Evolutionary conservation across 495 filamentous ascomycete genomes (phyloP).

Genomic region (Penicillium turbatum): DNA sequence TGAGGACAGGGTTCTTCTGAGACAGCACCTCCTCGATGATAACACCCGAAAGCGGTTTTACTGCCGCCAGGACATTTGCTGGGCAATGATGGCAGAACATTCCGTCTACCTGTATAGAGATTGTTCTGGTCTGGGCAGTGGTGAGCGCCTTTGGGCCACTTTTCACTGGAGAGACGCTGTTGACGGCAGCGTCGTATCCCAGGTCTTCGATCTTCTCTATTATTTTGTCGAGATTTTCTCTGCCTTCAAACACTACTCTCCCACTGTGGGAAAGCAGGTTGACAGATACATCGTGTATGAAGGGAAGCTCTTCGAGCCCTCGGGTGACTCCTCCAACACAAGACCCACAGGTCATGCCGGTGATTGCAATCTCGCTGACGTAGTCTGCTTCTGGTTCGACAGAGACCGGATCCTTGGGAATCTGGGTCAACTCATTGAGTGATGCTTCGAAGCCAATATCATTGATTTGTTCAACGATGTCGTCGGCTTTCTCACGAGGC

Average conservation of each 20-base stretch:
- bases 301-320: slow-evolving; percentile 58
- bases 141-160: slow-evolving; percentile 6
- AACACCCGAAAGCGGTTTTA: slow-evolving; percentile 51
- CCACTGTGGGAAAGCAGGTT: slow-evolving; percentile 73
- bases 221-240: slow-evolving; percentile 53
- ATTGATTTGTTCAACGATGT: slow-evolving; percentile 47
- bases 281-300: slow-evolving; percentile 59
- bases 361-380: slow-evolving; percentile 63
- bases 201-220: slow-evolving; percentile 70
- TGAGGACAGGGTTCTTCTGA: slow-evolving; percentile 59
- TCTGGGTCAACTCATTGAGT: slow-evolving; percentile 38
- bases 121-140: slow-evolving; percentile 44
- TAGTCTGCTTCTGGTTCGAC: slow-evolving; percentile 15
- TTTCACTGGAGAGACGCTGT: slow-evolving; percentile 22
- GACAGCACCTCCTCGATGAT: slow-evolving; percentile 48
- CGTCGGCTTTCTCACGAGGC: slow-evolving; percentile 36
- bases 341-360: slow-evolving; percentile 79
- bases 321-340: slow-evolving; percentile 65
- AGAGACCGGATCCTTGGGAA: slow-evolving; percentile 20
- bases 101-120: slow-evolving; percentile 68
- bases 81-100: slow-evolving; percentile 90
- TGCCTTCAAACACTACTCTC: slow-evolving; percentile 55
- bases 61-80: slow-evolving; percentile 48
- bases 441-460: slow-evolving; percentile 54
- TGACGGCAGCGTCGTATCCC: slow-evolving; percentile 70